These are phyloP conservation scores for Heritiera fomes DNA, from an alignment of 345 rosid genomes.

Conservation along the genomic window DNA sequence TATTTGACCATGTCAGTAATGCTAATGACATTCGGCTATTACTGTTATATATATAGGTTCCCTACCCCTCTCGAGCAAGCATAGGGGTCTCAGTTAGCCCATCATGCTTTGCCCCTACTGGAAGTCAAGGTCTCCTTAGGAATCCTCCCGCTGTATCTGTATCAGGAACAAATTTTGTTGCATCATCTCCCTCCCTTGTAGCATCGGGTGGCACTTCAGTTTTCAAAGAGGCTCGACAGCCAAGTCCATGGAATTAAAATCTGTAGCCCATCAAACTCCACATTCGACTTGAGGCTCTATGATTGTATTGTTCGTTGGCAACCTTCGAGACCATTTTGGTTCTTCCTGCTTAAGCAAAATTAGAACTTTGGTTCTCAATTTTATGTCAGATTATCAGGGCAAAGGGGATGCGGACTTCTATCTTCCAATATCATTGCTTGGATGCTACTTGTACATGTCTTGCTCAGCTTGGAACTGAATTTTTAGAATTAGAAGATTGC, in stretches of 20 bases:
- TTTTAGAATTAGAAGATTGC: background rate
- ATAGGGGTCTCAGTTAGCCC: conserved; percentile 58
- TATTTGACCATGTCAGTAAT: background rate
- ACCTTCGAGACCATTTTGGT: background rate
- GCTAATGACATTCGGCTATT: conserved; percentile 13
- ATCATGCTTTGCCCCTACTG: conserved; percentile 62
- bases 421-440: background rate
- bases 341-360: background rate
- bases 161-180: conserved; percentile 75
- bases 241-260: conserved; percentile 77
- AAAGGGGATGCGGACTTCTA: background rate
- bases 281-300: background rate
- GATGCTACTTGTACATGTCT: background rate
- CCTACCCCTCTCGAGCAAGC: conserved; percentile 55
- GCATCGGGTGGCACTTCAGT: conserved; percentile 92
- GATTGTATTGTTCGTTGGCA: background rate
- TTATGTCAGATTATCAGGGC: background rate
- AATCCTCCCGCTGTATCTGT: conserved; percentile 56
- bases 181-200: conserved; percentile 90
- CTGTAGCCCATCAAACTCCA: background rate
- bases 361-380: background rate
- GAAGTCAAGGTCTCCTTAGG: conserved; percentile 45
- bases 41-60: conserved; percentile 41
- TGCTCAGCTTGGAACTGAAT: background rate
- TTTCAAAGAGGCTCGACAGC: conserved; percentile 70